Percentiles rank a stretch among this genome's conserved stretches.
Conservation (phyloP, 73 alveolate species). For the Paramecium pentaurelia region DNA sequence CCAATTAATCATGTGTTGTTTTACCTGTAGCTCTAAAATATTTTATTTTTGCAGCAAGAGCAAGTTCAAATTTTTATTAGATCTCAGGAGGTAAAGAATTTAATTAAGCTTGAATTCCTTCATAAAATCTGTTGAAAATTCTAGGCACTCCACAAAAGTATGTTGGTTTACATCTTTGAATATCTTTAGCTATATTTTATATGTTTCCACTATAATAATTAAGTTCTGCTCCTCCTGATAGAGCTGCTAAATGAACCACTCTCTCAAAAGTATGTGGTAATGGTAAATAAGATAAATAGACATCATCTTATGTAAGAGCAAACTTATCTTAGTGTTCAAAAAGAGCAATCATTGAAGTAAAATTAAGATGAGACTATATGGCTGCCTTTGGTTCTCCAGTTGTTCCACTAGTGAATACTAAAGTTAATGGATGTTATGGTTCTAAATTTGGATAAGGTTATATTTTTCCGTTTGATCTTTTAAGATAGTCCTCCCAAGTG, state of each 20-base stretch:
- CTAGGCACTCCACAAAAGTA: constrained; percentile 96
- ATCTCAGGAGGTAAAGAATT: constrained; percentile 66
- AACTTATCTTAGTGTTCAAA: constrained; percentile 35
- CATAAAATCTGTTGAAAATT: constrained; percentile 87
- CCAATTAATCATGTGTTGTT: constrained; percentile 74
- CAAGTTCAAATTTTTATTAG: constrained; percentile 71
- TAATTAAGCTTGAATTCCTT: constrained; percentile 70
- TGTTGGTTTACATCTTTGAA: constrained; percentile 90
- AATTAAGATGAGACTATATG: constrained; percentile 71
- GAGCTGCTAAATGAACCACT: constrained; percentile 49
- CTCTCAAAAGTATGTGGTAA: constrained; percentile 90
- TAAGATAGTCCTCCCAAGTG: background rate
- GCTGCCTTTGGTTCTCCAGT: constrained; percentile 93
- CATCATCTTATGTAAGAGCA: constrained; percentile 64
- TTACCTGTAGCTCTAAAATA: constrained; percentile 55
- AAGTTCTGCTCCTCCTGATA: constrained; percentile 69
- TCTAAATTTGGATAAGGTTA: background rate
- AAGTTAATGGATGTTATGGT: constrained; percentile 26
- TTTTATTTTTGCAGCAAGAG: constrained; percentile 67
- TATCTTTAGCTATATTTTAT: constrained; percentile 78
- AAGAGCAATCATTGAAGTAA: constrained; percentile 56
- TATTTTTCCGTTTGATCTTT: background rate
- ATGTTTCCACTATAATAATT: constrained; percentile 89
- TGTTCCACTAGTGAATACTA: constrained; percentile 85
- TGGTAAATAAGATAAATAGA: constrained; percentile 82